These are phyloP conservation scores for Colletotrichum sp. DNA, from an alignment of 2,329 filamentous ascomycete genomes.

Conservation along the genomic window DNA sequence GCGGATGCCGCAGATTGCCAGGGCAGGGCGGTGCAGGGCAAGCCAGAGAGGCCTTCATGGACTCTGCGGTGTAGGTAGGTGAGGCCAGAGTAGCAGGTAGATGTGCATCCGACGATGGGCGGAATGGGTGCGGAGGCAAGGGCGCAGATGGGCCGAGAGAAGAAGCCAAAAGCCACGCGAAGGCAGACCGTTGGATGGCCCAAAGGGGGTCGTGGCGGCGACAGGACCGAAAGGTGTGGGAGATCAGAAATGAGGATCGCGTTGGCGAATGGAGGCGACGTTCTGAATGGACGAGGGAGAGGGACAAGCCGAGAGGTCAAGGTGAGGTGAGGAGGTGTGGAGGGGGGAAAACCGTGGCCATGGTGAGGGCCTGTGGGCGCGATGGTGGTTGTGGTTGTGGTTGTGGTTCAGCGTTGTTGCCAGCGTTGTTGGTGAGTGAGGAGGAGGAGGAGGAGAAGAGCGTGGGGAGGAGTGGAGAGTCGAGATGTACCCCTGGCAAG, in stretches of 20 bases:
- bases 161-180: conserved; percentile 9
- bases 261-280: background rate
- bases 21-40: conserved; percentile 18
- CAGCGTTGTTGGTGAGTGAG: background rate
- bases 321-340: background rate
- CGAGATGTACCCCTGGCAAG: background rate
- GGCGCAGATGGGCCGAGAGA: conserved; percentile 16
- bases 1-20: background rate
- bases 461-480: background rate
- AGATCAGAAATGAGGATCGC: background rate
- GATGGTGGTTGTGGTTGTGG: background rate
- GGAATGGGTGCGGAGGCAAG: background rate
- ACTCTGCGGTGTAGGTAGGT: background rate
- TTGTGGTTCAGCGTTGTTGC: background rate
- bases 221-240: background rate
- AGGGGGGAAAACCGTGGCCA: background rate
- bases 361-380: background rate
- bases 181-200: conserved; percentile 7
- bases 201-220: background rate
- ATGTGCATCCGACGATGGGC: conserved; percentile 7
- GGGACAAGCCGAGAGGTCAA: background rate
- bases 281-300: background rate
- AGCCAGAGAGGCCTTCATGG: conserved; percentile 11
- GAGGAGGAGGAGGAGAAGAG: background rate
- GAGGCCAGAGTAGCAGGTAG: conserved; percentile 1